These are phyloP conservation scores for Serpula lacrymans DNA, from an alignment of 768 basidiomycete genomes.

Conservation along the genomic window DNA sequence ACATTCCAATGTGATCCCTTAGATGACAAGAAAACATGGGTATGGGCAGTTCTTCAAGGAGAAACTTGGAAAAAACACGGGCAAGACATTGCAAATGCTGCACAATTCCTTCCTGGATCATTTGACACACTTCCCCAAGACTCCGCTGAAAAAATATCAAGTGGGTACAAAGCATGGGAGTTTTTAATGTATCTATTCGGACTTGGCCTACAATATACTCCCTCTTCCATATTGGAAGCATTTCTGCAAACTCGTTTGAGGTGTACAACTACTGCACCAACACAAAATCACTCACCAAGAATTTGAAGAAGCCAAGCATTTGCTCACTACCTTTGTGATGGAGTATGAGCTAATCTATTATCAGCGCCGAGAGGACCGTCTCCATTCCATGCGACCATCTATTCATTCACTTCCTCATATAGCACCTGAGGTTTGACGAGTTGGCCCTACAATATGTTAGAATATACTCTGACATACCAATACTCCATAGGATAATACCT, in stretches of 20 bases:
- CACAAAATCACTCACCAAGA: slow-evolving; percentile 7
- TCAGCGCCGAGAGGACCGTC: slow-evolving; percentile 14
- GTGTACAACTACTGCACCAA: slow-evolving; percentile 14
- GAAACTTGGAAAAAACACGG: slow-evolving; percentile 24
- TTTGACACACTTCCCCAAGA: slow-evolving; percentile 30
- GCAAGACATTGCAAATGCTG: slow-evolving; percentile 8
- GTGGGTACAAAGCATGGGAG: slow-evolving; percentile 38
- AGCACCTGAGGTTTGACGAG: slow-evolving; percentile 3
- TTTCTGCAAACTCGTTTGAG: slow-evolving; percentile 21
- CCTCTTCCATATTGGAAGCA: slow-evolving; percentile 16
- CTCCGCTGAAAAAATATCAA: slow-evolving; percentile 31
- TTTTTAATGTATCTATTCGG: slow-evolving; percentile 31
- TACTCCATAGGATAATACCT: too few relatives aligned
- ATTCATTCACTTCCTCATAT: slow-evolving; percentile 5
- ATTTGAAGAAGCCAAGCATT: slow-evolving; percentile 5
- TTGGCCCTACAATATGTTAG: too few relatives aligned
- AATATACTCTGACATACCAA: too few relatives aligned
- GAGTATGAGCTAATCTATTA: slow-evolving; percentile 26
- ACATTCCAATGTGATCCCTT: slow-evolving; percentile 8
- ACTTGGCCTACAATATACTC: slow-evolving; percentile 24
- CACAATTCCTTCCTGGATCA: slow-evolving; percentile 18
- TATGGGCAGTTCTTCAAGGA: slow-evolving; percentile 20
- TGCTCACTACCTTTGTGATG: slow-evolving; percentile 14
- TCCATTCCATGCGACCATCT: slow-evolving; percentile 22
- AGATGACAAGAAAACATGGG: slow-evolving; percentile 14